Percentiles rank a stretch among this genome's conserved stretches.
Evolutionary conservation across 1,284 basidiomycete species (phyloP).

Genomic region (Ceratobasidium sp.): DNA sequence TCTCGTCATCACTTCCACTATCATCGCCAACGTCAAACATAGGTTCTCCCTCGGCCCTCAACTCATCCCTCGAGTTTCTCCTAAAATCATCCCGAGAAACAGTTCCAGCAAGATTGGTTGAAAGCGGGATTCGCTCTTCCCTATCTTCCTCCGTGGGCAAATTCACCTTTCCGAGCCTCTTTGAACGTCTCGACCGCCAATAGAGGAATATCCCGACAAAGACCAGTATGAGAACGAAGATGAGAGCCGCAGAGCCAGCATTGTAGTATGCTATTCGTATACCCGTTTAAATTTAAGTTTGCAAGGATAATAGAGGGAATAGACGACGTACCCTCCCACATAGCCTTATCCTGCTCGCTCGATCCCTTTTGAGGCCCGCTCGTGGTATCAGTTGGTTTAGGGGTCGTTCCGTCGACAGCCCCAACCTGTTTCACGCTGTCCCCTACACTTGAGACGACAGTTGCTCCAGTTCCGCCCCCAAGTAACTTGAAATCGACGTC

Average conservation of each 20-base stretch:
- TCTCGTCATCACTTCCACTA: constrained; percentile 56
- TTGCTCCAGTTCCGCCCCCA: constrained; percentile 72
- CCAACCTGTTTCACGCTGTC: constrained; percentile 63
- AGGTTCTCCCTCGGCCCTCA: constrained; percentile 46
- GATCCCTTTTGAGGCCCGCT: constrained; percentile 50
- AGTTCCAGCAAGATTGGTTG: constrained; percentile 44
- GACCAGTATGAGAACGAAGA: constrained; percentile 76
- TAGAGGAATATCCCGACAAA: constrained; percentile 78
- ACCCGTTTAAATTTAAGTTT: constrained; percentile 16
- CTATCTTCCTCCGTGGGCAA: constrained; percentile 46
- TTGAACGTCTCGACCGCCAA: constrained; percentile 66
- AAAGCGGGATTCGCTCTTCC: constrained; percentile 52
- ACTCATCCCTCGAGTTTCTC: constrained; percentile 57
- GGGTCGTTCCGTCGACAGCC: constrained; percentile 44
- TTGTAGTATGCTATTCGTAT: constrained; percentile 84
- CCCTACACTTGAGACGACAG: constrained; percentile 76
- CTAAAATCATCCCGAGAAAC: constrained; percentile 43
- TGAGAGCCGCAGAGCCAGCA: constrained; percentile 83
- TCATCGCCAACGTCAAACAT: constrained; percentile 58
- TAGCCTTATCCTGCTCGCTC: constrained; percentile 75
- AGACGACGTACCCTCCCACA: constrained; percentile 80
- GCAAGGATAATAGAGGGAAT: not conserved
- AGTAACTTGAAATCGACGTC: constrained; percentile 84
- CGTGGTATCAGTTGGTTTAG: constrained; percentile 54
- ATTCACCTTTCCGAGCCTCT: constrained; percentile 4